Evolutionary conservation across 345 rosid species (phyloP).

Genomic region (Populus tremula): DNA sequence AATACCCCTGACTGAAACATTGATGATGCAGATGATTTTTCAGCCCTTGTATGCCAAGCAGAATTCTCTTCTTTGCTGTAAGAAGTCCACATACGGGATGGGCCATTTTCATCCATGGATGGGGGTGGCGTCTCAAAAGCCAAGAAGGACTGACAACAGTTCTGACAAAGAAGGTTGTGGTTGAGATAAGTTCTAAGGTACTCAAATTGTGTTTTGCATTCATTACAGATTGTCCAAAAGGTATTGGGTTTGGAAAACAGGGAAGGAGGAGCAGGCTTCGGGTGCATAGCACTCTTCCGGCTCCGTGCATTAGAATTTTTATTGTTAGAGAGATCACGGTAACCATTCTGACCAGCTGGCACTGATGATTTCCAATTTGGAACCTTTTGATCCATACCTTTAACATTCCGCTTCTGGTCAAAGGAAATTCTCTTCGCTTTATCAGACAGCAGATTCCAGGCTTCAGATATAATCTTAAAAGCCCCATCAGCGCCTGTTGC

Average conservation of each 20-base stretch:
- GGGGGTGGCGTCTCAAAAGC: constrained; percentile 43
- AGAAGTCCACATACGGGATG: constrained; percentile 8
- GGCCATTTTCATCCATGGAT: constrained; percentile 20
- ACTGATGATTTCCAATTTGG: constrained; percentile 8
- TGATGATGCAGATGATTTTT: background rate
- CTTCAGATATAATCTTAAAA: constrained; percentile 42
- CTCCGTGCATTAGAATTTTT: constrained; percentile 13
- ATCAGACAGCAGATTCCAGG: constrained; percentile 45
- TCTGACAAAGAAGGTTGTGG: constrained; percentile 35
- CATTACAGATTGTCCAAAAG: constrained; percentile 51
- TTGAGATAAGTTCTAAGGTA: constrained; percentile 34
- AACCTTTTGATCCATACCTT: constrained; percentile 5
- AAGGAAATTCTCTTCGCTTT: constrained; percentile 35
- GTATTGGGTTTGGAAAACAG: constrained; percentile 18
- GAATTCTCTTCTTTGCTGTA: constrained; percentile 13
- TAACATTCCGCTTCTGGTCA: constrained; percentile 39
- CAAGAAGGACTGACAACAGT: constrained; percentile 38
- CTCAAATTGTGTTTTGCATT: constrained; percentile 41
- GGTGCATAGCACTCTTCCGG: constrained; percentile 19
- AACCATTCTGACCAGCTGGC: constrained; percentile 23
- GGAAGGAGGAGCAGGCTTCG: constrained; percentile 12
- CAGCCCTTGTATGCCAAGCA: constrained; percentile 2
- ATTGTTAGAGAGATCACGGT: constrained; percentile 9
- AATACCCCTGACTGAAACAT: constrained; percentile 14
- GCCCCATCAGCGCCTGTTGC: constrained; percentile 50